Evolutionary conservation across 2,329 filamentous ascomycete genomes (phyloP).

Genomic region (Bipolaris sorokiniana): DNA sequence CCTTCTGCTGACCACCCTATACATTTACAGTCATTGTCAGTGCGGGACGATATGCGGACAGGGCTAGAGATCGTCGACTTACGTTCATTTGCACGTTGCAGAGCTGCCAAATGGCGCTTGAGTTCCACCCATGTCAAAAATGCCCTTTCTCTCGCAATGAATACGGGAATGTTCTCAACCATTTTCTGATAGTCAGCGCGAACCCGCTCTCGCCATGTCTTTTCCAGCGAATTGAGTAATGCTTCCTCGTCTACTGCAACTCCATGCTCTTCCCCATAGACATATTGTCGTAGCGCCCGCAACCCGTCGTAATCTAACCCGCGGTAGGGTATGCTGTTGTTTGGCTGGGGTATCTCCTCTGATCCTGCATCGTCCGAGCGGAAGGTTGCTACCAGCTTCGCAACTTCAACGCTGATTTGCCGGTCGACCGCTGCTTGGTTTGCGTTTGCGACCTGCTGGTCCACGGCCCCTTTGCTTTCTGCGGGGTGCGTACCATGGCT

Average conservation of each 20-base stretch:
- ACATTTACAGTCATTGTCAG: slow-evolving; percentile 7
- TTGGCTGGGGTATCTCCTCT: slow-evolving; percentile 30
- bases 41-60: slow-evolving; percentile 5
- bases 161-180: slow-evolving; percentile 35
- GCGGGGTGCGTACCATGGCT: slow-evolving; percentile 10
- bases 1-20: slow-evolving; percentile 43
- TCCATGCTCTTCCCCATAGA: slow-evolving; percentile 36
- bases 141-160: slow-evolving; percentile 43
- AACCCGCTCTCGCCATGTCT: slow-evolving; percentile 39
- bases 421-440: slow-evolving; percentile 33
- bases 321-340: slow-evolving; percentile 30
- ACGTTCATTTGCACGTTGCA: slow-evolving; percentile 43
- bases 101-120: slow-evolving; percentile 42
- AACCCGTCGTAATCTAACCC: slow-evolving; percentile 41
- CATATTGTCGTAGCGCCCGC: slow-evolving; percentile 39
- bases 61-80: slow-evolving; percentile 15
- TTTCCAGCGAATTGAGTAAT: slow-evolving; percentile 40
- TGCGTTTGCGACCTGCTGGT: slow-evolving; percentile 30
- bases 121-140: slow-evolving; percentile 47
- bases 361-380: slow-evolving; percentile 27
- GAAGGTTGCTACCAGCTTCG: slow-evolving; percentile 38
- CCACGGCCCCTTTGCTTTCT: slow-evolving; percentile 24
- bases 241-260: slow-evolving; percentile 36
- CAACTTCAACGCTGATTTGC: slow-evolving; percentile 37
- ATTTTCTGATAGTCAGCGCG: slow-evolving; percentile 36